These are phyloP conservation scores for Cyclotella distinguenda DNA, from an alignment of 108 stramenopile species.

Conservation along the genomic window DNA sequence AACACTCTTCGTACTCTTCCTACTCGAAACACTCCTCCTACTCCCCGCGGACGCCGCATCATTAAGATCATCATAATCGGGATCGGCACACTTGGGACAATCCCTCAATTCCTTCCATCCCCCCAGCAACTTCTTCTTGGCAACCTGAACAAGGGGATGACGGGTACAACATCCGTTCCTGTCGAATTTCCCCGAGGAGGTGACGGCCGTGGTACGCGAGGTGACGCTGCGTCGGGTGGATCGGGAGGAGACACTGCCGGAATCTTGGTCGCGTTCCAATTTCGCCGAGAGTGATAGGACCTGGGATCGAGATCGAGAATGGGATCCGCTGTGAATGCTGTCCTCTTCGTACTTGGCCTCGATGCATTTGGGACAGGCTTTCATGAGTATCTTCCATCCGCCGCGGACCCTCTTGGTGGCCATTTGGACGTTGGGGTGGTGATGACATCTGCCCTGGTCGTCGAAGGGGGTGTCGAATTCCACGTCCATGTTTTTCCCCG, in stretches of 20 bases:
- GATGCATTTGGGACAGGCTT: conserved; percentile 42
- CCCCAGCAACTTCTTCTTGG: conserved; percentile 46
- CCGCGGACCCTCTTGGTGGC: conserved; percentile 42
- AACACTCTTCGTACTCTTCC: conserved; percentile 20
- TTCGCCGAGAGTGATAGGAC: neutral
- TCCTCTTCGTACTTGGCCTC: conserved; percentile 49
- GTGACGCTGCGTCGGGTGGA: conserved; percentile 24
- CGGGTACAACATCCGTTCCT: conserved; percentile 49
- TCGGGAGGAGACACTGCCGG: conserved; percentile 19
- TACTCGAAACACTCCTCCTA: neutral
- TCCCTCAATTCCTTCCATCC: conserved; percentile 44
- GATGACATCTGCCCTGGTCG: conserved; percentile 37
- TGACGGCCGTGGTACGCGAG: conserved; percentile 28
- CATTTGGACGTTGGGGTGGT: conserved; percentile 45
- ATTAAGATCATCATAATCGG: conserved; percentile 36
- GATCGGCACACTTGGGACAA: conserved; percentile 46
- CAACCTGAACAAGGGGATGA: conserved; percentile 37
- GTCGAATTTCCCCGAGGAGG: conserved; percentile 30
- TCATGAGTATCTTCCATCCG: conserved; percentile 42
- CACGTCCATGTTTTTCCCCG: conserved; percentile 39
- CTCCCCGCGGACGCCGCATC: conserved; percentile 21
- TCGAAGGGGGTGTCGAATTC: conserved; percentile 48
- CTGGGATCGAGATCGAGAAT: neutral
- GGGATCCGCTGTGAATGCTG: neutral
- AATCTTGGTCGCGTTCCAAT: conserved; percentile 1